Base-by-base conservation (phyloP, 2,329 filamentous ascomycete genomes). In the Dactylonectria estremocensis region DNA sequence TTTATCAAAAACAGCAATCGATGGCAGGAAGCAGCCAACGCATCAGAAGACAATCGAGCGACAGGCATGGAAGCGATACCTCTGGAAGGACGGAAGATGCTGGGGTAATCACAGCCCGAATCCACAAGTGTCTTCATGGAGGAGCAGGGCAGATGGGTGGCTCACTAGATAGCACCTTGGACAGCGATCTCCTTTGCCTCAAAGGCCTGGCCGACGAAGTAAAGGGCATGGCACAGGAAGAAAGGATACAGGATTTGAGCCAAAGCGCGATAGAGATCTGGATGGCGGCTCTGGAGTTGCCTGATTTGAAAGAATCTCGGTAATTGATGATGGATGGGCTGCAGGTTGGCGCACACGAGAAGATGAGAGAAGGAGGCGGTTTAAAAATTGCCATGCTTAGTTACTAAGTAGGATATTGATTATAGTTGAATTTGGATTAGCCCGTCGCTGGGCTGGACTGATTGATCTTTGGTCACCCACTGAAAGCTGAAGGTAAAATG, bases 211-310 rank as follows among this genome's bases (percentile, higher is more conserved):
- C 40, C 28, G 43, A 31, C 4, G 46, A 24, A 35, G 40, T 14
- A 18, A 24, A 52, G 22, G 31, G 46, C 20, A 13, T 10, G 2
- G 18, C 22, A 13, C 16, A 11, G 7, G 16, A 37, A 22, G 65
- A 61, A 10, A 55, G 22, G 16, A 56, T 53, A 18, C 49, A 61
- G 46, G 67, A 74, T 18, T 60, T 74, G 52, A 70, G 67, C 35
- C 64, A 72, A 37, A 69, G 66, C 14, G 73, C 67, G 5, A 70
- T 77, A 24, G 74, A 79, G 57, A 69, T 80, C 35, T 80, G 79
- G 79, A 75, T 75, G 64, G 76, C 74, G 24, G 76, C 74, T 2
- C 73, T 80, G 54, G 76, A 80, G 58, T 50, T 82, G 35, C 58
- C 81, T 37, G 59, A 67, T 61, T 63, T 75, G 37, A 69, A 77